phyloP scores from a whole-genome alignment of 768 basidiomycete species.

The Kwoniella dendrophila region DNA sequence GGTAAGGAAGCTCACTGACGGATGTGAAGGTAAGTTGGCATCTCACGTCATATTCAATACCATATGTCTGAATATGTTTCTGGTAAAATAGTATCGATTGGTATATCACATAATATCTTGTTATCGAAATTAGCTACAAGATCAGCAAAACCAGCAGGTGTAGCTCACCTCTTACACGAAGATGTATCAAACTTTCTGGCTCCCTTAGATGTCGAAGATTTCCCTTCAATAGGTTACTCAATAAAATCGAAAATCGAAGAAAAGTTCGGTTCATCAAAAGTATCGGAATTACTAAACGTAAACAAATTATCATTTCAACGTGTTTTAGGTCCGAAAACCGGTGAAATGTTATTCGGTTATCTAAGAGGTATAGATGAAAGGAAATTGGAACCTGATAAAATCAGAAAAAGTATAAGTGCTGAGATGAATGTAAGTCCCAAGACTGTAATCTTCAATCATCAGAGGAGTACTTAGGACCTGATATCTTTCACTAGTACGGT shows the following conservation, averaged over 20 bases:
- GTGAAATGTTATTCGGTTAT: conserved; percentile 81
- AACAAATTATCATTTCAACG: conserved; percentile 69
- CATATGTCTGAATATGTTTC: no score
- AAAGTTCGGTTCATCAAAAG: conserved; percentile 70
- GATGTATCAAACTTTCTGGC: conserved; percentile 47
- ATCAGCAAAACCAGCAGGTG: conserved; percentile 85
- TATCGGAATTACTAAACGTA: conserved; percentile 69
- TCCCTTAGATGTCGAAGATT: conserved; percentile 62
- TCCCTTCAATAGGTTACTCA: conserved; percentile 84
- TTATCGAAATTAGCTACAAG: conserved; percentile 90
- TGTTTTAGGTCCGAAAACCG: conserved; percentile 75
- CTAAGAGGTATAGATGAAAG: conserved; percentile 81
- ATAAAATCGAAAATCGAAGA: conserved; percentile 75
- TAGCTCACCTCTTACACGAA: conserved; percentile 69
- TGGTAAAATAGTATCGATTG: conserved; percentile 89
- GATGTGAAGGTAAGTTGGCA: conserved; percentile 70
- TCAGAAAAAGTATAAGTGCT: conserved; percentile 86
- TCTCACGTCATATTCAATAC: background rate
- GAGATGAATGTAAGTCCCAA: conserved; percentile 82
- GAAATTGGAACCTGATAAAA: conserved; percentile 77
- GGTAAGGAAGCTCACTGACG: conserved; percentile 70
- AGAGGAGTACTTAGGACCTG: background rate
- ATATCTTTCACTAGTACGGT: conserved; percentile 69
- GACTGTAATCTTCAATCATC: background rate
- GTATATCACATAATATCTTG: conserved; percentile 86